Conservation (phyloP, 2,329 filamentous ascomycete species). For the Talaromyces islandicus region DNA sequence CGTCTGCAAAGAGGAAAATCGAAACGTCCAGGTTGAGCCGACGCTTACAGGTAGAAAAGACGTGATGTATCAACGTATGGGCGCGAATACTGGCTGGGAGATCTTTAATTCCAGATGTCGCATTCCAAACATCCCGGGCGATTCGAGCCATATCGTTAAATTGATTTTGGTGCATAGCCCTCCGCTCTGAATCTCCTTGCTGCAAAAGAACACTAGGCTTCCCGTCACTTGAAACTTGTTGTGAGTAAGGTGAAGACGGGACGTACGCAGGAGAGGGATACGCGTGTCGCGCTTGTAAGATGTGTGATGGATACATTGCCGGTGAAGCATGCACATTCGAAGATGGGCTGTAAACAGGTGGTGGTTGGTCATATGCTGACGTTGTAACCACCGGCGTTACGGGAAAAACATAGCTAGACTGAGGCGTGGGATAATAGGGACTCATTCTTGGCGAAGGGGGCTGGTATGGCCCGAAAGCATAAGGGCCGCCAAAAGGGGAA, state of each 20-base stretch:
- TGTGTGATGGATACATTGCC: conserved; percentile 15
- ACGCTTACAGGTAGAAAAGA: conserved; percentile 52
- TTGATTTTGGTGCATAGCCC: conserved; percentile 42
- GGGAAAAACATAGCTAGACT: conserved; percentile 17
- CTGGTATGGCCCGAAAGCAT: conserved; percentile 19
- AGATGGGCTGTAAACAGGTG: conserved; percentile 18
- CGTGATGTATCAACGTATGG: conserved; percentile 58
- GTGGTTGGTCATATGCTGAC: conserved; percentile 13
- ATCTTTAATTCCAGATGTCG: conserved; percentile 54
- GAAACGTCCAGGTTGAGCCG: conserved; percentile 54
- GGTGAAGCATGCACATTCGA: conserved; percentile 17
- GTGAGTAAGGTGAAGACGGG: conserved; percentile 13
- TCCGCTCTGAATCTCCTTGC: neutral
- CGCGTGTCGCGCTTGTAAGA: conserved; percentile 14
- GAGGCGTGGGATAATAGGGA: conserved; percentile 17
- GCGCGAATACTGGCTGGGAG: conserved; percentile 59
- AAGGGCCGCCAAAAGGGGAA: conserved; percentile 25
- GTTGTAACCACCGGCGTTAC: conserved; percentile 16
- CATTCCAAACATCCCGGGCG: conserved; percentile 59
- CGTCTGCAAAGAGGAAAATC: conserved; percentile 55
- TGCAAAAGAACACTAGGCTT: neutral
- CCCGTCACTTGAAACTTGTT: conserved; percentile 1
- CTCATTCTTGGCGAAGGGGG: conserved; percentile 24
- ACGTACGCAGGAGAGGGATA: conserved; percentile 14
- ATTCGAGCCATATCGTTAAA: conserved; percentile 50